Conservation (phyloP, 202 grass and related monocot genomes). For the Cymbopogon flexuosus region DNA sequence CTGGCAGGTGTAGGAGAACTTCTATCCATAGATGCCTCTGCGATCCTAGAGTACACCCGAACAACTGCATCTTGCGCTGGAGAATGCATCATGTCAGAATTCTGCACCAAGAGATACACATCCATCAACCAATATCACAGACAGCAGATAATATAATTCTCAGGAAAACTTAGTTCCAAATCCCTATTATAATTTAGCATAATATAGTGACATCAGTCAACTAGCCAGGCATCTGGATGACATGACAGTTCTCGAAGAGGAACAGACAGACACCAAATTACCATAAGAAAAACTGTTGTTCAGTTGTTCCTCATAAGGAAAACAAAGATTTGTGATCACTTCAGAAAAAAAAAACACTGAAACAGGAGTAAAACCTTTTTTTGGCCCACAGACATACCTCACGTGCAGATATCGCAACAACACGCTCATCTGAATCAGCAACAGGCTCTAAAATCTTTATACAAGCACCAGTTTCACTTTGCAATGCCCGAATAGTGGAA, state of each 20-base stretch:
- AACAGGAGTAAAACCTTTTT: background rate
- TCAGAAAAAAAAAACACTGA: slow-evolving; percentile 14
- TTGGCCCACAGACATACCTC: slow-evolving; percentile 51
- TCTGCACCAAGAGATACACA: slow-evolving; percentile 48
- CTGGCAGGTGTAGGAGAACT: slow-evolving; percentile 55
- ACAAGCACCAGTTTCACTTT: slow-evolving; percentile 74
- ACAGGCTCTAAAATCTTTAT: slow-evolving; percentile 71
- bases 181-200: background rate
- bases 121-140: slow-evolving; percentile 13
- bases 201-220: background rate
- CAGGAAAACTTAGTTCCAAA: slow-evolving; percentile 6
- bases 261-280: background rate
- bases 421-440: slow-evolving; percentile 53
- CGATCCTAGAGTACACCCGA: slow-evolving; percentile 57
- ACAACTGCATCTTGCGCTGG: slow-evolving; percentile 69
- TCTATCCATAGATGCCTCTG: slow-evolving; percentile 56
- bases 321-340: slow-evolving; percentile 24
- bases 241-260: slow-evolving; percentile 8
- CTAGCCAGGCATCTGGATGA: background rate
- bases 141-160: slow-evolving; percentile 6
- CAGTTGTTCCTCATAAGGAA: background rate
- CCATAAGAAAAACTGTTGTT: background rate
- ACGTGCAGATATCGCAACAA: slow-evolving; percentile 55
- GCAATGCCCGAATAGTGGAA: slow-evolving; percentile 55
- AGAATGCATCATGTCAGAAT: slow-evolving; percentile 72